Percentiles rank a stretch among this genome's conserved stretches.
These are phyloP conservation scores for Conticribra guillardii DNA, from an alignment of 108 stramenopile species.

Conservation along the genomic window DNA sequence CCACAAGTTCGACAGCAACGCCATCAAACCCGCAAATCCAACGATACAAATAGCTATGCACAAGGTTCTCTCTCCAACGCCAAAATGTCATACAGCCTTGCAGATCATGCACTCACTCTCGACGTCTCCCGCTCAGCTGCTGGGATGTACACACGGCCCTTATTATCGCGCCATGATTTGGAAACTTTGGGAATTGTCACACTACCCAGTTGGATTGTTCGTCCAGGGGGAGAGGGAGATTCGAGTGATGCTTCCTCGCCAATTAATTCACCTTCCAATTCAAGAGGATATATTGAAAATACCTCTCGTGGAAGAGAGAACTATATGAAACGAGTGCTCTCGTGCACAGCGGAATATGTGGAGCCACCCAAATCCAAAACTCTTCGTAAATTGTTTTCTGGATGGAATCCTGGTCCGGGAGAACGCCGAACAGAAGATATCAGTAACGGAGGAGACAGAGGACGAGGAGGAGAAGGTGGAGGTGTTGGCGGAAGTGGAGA, in stretches of 20 bases:
- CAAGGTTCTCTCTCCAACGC: slow-evolving; percentile 2
- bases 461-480: background rate
- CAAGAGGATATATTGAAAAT: slow-evolving; percentile 5
- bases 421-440: slow-evolving; percentile 29
- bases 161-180: slow-evolving; percentile 40
- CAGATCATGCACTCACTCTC: slow-evolving; percentile 40
- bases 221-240: slow-evolving; percentile 8
- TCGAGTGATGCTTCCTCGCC: background rate
- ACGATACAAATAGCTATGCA: background rate
- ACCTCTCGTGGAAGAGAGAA: slow-evolving; percentile 20
- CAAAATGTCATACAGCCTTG: slow-evolving; percentile 26
- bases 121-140: slow-evolving; percentile 29
- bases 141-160: slow-evolving; percentile 35
- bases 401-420: slow-evolving; percentile 51
- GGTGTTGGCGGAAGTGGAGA: no score
- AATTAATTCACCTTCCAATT: background rate
- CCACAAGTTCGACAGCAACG: background rate
- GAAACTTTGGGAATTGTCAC: slow-evolving; percentile 41
- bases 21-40: background rate
- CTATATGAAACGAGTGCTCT: slow-evolving; percentile 29
- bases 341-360: slow-evolving; percentile 35
- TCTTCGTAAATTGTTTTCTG: slow-evolving; percentile 36
- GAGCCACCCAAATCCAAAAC: slow-evolving; percentile 48
- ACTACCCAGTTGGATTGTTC: slow-evolving; percentile 43
- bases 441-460: background rate